Evolutionary conservation across 148 eudicot species (phyloP), one percentile per base, ranked within the genome.

Genomic region (Diospyros lotus): DNA sequence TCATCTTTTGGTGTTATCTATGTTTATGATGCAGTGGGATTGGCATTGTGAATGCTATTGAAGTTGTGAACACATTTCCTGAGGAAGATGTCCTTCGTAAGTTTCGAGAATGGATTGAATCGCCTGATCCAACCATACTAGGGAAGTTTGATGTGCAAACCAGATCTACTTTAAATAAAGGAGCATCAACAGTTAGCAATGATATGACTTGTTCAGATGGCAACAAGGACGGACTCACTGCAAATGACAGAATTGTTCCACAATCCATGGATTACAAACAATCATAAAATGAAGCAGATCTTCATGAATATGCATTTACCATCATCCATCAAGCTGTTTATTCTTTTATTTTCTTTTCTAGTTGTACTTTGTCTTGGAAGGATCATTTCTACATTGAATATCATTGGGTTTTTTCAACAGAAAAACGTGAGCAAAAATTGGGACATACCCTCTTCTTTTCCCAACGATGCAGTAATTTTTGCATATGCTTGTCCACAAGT

Each of bases 371-470:
- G 63, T 54, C 53, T 3, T 79, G 14, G 41, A 75, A 50, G 67
- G 17, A 38, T 54, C 18, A 9, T 63, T 65, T 38, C 66, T 58
- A 56, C 58, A 61, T 65, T 54, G 44, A 52, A 9, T 18, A 62
- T 76, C 15, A 50, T 71, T 69, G 14, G 66, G 39, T 18, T 70
- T 82, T 79, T 17, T 58, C 58, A 28, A 76, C 88, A 95, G 98
- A 92, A 97, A 87, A 95, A 92, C 75, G 94, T 95, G 72, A 95
- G 98, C 86, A 95, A 95, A 84, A 95, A 95, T 79, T 95, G 98
- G 98, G 97, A 94, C 76, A 79, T 94, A 72, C 96, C 97, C 77
- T 83, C 83, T 72, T 75, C 91, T 60, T 95, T 95, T 80, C 97
- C 97, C 56, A 92, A 94, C 69, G 86, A 90, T 78, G 90, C 85